Conservation (phyloP, 2,329 filamentous ascomycete species). For the Trichoderma afroharzianum region DNA sequence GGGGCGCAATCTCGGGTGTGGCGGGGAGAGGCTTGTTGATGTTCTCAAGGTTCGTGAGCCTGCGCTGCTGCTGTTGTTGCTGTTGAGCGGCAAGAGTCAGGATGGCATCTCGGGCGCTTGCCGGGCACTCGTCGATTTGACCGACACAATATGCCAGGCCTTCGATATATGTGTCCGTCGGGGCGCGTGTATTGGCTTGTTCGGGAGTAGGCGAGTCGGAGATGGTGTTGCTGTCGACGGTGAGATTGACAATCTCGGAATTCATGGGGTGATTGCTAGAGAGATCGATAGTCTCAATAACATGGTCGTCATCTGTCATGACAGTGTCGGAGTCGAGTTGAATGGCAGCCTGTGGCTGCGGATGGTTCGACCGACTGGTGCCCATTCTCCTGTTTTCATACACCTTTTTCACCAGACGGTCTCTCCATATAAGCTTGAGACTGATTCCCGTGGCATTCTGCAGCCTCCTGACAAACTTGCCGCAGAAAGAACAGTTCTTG, state of each 20-base stretch:
- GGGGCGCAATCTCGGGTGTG: slow-evolving; percentile 28
- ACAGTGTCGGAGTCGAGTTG: slow-evolving; percentile 14
- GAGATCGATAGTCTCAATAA: slow-evolving; percentile 23
- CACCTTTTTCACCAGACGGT: slow-evolving; percentile 27
- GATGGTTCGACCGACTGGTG: neutral
- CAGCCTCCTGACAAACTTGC: slow-evolving; percentile 25
- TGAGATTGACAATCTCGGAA: slow-evolving; percentile 16
- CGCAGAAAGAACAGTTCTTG: slow-evolving; percentile 31
- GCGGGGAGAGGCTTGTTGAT: slow-evolving; percentile 32
- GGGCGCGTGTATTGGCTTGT: neutral
- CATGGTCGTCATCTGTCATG: slow-evolving; percentile 17
- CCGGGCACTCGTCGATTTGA: slow-evolving; percentile 28
- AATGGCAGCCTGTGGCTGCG: neutral
- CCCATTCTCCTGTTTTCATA: slow-evolving; percentile 22
- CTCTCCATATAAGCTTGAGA: slow-evolving; percentile 28
- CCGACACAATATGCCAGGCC: slow-evolving; percentile 34
- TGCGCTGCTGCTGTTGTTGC: slow-evolving; percentile 15
- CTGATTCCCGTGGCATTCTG: slow-evolving; percentile 27
- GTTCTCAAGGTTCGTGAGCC: neutral
- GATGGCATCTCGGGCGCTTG: slow-evolving; percentile 27
- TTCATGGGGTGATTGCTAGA: slow-evolving; percentile 5
- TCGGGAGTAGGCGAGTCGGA: neutral
- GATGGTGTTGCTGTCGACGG: neutral
- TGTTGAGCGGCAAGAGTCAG: slow-evolving; percentile 25
- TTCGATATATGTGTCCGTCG: slow-evolving; percentile 21